Percentiles rank a stretch among this genome's conserved stretches.
These are phyloP conservation scores for Nasturtium officinale DNA, from an alignment of 345 rosid genomes.

Conservation along the genomic window DNA sequence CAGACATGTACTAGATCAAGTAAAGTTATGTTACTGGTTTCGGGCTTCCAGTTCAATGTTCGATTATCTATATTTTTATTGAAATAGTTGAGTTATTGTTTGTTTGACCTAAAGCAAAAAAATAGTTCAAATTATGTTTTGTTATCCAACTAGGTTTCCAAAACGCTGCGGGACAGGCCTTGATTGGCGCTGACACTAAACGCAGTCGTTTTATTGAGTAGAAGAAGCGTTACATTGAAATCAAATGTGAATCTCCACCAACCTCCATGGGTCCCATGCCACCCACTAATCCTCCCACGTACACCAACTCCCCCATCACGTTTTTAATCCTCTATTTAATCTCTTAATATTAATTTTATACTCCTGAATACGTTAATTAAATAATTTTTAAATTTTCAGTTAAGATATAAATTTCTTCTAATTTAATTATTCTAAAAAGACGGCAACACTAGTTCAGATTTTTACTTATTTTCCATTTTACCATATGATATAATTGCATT, in stretches of 20 bases:
- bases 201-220: neutral
- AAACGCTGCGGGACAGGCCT: conserved; percentile 20
- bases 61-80: too few species aligned
- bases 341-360: neutral
- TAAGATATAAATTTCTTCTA: too few species aligned
- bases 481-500: neutral
- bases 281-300: conserved; percentile 34
- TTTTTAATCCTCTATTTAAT: conserved; percentile 26
- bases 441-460: neutral
- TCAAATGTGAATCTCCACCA: conserved; percentile 41
- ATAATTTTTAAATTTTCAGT: neutral
- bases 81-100: neutral
- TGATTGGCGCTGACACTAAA: conserved; percentile 13
- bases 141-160: conserved; percentile 1
- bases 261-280: conserved; percentile 43
- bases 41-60: neutral
- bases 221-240: conserved; percentile 14
- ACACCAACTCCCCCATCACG: conserved; percentile 45
- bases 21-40: neutral
- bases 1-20: neutral
- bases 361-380: neutral
- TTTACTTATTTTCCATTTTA: neutral
- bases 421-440: neutral
- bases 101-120: neutral
- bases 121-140: neutral